Base-by-base conservation (phyloP, 306 rosid genomes). In the Dryas drummondii region DNA sequence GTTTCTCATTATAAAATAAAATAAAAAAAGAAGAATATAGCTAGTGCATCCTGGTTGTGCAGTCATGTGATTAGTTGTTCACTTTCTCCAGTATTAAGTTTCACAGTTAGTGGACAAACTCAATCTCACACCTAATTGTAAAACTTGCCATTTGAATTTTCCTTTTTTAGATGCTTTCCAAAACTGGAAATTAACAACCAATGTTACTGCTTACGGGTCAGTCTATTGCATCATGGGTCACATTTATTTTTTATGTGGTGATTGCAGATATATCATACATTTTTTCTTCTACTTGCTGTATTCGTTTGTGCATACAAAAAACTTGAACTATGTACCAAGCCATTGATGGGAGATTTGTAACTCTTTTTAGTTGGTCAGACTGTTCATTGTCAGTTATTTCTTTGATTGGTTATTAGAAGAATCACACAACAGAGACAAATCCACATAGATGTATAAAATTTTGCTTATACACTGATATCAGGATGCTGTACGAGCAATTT, bases 401-500 rank as follows among this genome's bases (percentile, higher is more conserved):
- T 68, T 71, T 80, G 40, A 67, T 72, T 74, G 68, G 68, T 80
- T 69, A 67, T 78, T 32, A 16, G 71, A 17, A 66, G 50, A 32
- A 45, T 55, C 48, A 12, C 54, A 55, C 54, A 42, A 19, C 19
- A 42, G 7, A 42, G 0, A 54, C 10, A 51, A 27, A 41, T 78
- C 70, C 71, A 32, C 41, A 16, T 22, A 46, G 22, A 79, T 17
- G 68, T 41, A 47, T 76, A 78, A 76, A 76, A 59, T 59, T 81
- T 85, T 65, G n/a, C 52, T 66, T 84, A 9, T 83, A 77, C 79
- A 72, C 66, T 68, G 71, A 64, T 74, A 47, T 80, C 86, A 94
- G 99, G 96, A 88, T 84, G 99, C 97, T 37, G 94, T 94, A 46
- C 88, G 83, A 53, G 91, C 84, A 76, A 94, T 92, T 66, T 94